Evolutionary conservation across 257 asterid genomes (phyloP).

Genomic region (Nicotiana benthamiana): DNA sequence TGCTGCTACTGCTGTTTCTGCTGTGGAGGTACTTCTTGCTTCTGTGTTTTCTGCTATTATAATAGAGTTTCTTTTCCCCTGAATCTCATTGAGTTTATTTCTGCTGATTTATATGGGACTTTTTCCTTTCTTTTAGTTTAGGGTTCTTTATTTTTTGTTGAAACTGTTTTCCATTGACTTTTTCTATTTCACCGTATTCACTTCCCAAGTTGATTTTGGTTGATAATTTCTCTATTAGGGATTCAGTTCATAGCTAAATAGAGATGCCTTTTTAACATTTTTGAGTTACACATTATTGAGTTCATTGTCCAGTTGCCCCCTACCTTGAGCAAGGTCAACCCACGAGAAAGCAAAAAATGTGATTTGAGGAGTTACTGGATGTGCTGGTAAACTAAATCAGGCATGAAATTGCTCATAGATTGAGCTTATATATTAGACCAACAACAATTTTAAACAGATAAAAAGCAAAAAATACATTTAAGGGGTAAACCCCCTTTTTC

Average conservation of each 20-base stretch:
- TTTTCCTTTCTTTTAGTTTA: not conserved
- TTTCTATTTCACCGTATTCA: not conserved
- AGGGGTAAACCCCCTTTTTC: not conserved
- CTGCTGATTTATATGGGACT: not conserved
- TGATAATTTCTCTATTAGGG: not conserved
- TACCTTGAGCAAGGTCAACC: too few relatives aligned
- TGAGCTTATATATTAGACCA: not conserved
- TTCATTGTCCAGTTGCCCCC: not conserved
- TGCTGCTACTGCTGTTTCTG: slow-evolving; percentile 91
- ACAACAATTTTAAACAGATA: not conserved
- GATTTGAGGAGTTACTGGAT: not conserved
- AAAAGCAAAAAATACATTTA: not conserved
- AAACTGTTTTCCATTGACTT: not conserved
- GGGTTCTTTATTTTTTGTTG: not conserved
- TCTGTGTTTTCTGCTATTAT: not conserved
- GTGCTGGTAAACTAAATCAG: not conserved
- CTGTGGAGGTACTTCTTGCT: slow-evolving; percentile 61
- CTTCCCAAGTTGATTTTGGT: not conserved
- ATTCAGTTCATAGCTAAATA: not conserved
- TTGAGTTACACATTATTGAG: not conserved
- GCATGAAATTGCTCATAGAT: not conserved
- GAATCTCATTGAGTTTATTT: not conserved
- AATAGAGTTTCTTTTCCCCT: not conserved
- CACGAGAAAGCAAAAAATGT: not conserved
- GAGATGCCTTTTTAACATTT: not conserved